A percentile compares a stretch with the other conserved stretches of the same genome.
Conservation (phyloP, 2,329 filamentous ascomycete genomes). For the Colletotrichum sp. region DNA sequence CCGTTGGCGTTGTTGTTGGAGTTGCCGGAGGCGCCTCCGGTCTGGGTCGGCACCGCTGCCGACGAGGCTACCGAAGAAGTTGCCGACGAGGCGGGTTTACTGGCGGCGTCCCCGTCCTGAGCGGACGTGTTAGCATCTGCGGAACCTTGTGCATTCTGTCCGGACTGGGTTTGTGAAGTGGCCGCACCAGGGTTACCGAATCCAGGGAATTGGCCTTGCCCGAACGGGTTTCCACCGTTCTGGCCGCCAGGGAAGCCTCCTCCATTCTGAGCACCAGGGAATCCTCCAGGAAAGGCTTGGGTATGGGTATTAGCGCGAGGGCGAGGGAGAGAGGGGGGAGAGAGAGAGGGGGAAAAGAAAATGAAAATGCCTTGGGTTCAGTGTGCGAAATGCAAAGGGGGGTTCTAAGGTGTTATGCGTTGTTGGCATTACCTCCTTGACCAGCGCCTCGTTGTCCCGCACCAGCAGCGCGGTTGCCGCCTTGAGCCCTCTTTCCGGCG, state of each 20-base stretch:
- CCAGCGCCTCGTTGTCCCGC: conserved; percentile 2
- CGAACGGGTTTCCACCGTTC: background rate
- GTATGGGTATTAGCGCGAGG: background rate
- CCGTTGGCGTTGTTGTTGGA: conserved; percentile 16
- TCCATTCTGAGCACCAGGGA: background rate
- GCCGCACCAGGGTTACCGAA: conserved; percentile 11
- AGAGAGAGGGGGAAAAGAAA: background rate
- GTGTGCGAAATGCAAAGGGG: background rate
- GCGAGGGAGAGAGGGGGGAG: background rate
- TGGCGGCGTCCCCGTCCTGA: conserved; percentile 16
- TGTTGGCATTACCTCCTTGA: conserved; percentile 10
- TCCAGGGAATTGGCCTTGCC: background rate
- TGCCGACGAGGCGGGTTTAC: conserved; percentile 3
- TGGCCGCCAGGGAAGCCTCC: background rate
- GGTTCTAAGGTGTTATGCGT: conserved; percentile 1
- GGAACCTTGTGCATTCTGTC: background rate
- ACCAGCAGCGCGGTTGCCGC: background rate
- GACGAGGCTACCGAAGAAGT: conserved; percentile 7
- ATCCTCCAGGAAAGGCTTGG: background rate
- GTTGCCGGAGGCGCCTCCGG: background rate
- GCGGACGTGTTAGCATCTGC: conserved; percentile 7
- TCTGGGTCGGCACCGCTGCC: conserved; percentile 10
- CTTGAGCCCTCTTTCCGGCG: background rate
- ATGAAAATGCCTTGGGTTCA: background rate
- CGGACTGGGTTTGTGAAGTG: conserved; percentile 10